Evolutionary conservation across 805 yeast species (phyloP), one percentile per base, ranked within the genome.

Genomic region (Yamadazyma nakazawae): DNA sequence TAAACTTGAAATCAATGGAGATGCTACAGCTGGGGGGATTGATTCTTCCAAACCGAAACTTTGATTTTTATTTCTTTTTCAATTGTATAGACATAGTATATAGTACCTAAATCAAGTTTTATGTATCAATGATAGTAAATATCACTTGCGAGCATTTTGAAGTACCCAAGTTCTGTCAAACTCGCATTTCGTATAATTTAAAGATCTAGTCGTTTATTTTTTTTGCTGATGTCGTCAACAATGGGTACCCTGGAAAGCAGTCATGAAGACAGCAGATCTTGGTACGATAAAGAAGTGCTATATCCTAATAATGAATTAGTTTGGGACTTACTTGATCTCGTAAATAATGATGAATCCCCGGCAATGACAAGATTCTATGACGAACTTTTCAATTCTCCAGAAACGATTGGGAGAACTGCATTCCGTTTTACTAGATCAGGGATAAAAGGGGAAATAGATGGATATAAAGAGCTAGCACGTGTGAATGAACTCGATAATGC

Each of bases 381-480:
- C 25, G 68, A 74, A 5, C 68, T 90, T 46, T 65, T 84, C 34
- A 64, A 70, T 7, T 46, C 78, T 1, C 97, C 98, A 0, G 69
- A 72, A 3, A 70, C 81, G 3, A 72, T 82, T 13, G 76, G 80
- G 12, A 76, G 96, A 51, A 80, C 94, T 0, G 68, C 80, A 0
- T 75, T 83, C 45, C 72, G 85, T 43, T 85, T 88, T 64, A 79
- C 79, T 49, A 75, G 99, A 57, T 61, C 69, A 6, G 98, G 98
- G 1, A 75, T 94, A 5, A 74, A 75, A 1, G 97, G 97, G 12
- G 57, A 65, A 3, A 81, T 92, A n/a, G 66, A 67, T 1, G 74
- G 80, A 0, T 82, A 80, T 52, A 68, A 76, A 34, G 96, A 91
- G 62, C 81, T 77, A 45, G 47, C 69, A 11, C 59, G 62, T 6